Base-by-base conservation (phyloP, 2,329 filamentous ascomycete genomes). In the Domatiomyces globalis region DNA sequence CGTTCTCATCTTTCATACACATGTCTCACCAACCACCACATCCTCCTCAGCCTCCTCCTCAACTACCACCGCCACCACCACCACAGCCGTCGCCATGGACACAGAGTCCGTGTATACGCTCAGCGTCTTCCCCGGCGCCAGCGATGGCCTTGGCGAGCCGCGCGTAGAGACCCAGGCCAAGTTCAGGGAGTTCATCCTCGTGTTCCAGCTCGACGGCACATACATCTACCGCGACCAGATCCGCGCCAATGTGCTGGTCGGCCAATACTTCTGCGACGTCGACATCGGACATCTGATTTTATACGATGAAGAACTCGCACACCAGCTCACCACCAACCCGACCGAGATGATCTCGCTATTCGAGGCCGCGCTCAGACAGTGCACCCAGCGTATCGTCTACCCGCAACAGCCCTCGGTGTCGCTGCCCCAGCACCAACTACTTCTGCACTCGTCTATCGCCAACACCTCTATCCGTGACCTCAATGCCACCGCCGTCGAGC, bases 171-270 rank as follows among this genome's bases (percentile, higher is more conserved):
- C 89, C 48, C 87, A 92, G 66, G 78, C 79, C 53, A 82, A 87
- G 64, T 78, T 98, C 54, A 82, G 92, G 63, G 83, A 87, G 55
- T 98, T 98, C 67, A 83, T 98, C 58, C 80, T 96, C 52, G 86
- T 90, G 60, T 98, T 95, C 66, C 82, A 90, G 64, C 79, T 96
- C 43, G 90, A 95, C 69, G 95, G 94, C 69, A 79, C 83, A 63
- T 96, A 95, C 70, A 82, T 95, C 63, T 98, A 96, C 77, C 94
- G 92, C 78, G 90, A 96, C 63, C 92, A 96, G 70, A 79, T 98
- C 53, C 81, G 87, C 62, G 88, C 96, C 65, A 98, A 98, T 71
- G 88, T 92, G 6, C 78, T 96, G 1, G 76, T 95, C 43, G 92
- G 95, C 66, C 88, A 89, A 62, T 96, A 88, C 71, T 95, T 84